Base-by-base conservation (phyloP, 2,329 filamentous ascomycete genomes). In the Nemania bipapillata region DNA sequence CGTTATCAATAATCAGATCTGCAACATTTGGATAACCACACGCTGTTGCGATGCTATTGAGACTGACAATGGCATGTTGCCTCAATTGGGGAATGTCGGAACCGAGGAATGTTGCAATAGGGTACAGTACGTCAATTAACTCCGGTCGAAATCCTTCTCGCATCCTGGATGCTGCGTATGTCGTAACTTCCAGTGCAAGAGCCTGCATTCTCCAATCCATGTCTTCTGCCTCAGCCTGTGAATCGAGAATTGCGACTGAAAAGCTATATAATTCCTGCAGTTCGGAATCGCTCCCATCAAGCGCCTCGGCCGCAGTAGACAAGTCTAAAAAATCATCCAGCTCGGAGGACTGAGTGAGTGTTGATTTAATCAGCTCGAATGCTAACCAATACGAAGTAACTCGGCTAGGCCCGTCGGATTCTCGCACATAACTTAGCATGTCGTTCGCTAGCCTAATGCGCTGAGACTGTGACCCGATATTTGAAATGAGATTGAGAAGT, bases 81-180 rank as follows among this genome's bases (percentile, higher is more conserved):
- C 94, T 91, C 17, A 99, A 83, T 28, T 84, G 83, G 0, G 85
- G 80, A 40, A 90, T 88, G 0, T 86, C 83, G 2, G 93, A 94
- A 3, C 93, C 94, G 17, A 99, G 83, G 58, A 94, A 88, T n/a
- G 96, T 92, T 0, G 96, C 87, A n/a, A 97, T 86, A 0, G 96
- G 94, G 78, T 97, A 99, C 12, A 99, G 83, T 0, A 94, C 89
- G 74, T 99, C 96, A 58, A 97, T 93, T 9, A 99, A 86, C 77
- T 98, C 95, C 2, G 90, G 87, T 2, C 92, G 89, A 78, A 97
- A 99, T 0, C 87, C 86, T 59, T 85, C 77, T 22, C 88, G 86
- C 42, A 91, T 83, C 20, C 87, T 87, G 28, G 86, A 84, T 2
- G 95, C 92, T 69, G 93, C 90, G 63, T 95, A 87, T 0, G 94